Base-by-base conservation (phyloP, 257 asterid genomes). In the Solanum phureja region DNA sequence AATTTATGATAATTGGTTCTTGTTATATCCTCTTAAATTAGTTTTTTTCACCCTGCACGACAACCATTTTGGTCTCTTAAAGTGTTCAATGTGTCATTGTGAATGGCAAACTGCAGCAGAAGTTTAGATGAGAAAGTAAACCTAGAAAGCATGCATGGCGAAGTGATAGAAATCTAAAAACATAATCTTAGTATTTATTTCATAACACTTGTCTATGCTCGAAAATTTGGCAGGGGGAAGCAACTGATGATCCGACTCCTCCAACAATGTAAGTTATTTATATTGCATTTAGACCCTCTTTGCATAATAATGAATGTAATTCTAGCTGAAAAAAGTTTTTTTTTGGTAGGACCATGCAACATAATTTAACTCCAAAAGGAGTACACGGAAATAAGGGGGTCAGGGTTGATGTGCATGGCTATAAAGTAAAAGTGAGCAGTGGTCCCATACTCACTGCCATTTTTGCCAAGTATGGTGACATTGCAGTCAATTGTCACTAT, bases 401-500 rank as follows among this genome's bases (percentile, higher is more conserved):
- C 33, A 21, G 8, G 73, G 49, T n/a, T 46, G 87, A 86, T 82
- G 85, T 92, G 74, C 87, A 86, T 37, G 94, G 94, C 87, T 91
- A 91, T 91, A 87, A 83, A 79, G 90, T 92, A 86, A 92, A 90
- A 87, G 4, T 77, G 79, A 76, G 88, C 69, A 68, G 35, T 29
- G 91, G 89, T 87, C 85, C 92, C 3, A 14, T 82, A 52, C 91
- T 91, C 27, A 88, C 71, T 89, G 90, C 90, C 87, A 84, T 91
- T 87, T 88, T 91, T 46, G 79, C 88, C 52, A 90, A 91, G 88
- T 87, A 91, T 18, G 91, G 93, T 23, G 94, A 92, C 85, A 91
- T 91, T 49, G 42, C 91, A n/a, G 87, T 87, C 72, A 86, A 76
- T 46, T 91, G 92, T 86, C 49, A 27, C 68, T 91, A 82, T 88